Conservation (phyloP, 164 flowering plant genomes). For the Litsea cubeba region DNA sequence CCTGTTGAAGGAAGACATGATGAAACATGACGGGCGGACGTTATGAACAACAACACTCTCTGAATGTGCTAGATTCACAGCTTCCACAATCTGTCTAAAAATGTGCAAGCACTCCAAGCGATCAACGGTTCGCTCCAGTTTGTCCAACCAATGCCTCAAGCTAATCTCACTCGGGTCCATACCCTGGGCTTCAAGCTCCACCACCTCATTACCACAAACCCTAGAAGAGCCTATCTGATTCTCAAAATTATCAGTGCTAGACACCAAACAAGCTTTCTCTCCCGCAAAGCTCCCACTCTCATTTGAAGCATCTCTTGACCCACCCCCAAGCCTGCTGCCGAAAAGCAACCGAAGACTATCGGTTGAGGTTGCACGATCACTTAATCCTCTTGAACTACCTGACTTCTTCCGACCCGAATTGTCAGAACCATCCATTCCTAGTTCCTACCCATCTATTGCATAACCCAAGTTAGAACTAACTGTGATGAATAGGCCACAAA, state of each 20-base stretch:
- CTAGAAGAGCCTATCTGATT: conserved; percentile 41
- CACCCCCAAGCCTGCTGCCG: conserved; percentile 20
- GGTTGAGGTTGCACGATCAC: conserved; percentile 40
- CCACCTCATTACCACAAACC: conserved; percentile 38
- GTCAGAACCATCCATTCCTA: conserved; percentile 77
- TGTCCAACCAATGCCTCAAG: conserved; percentile 93
- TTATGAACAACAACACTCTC: conserved; percentile 82
- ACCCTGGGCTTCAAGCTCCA: conserved; percentile 20
- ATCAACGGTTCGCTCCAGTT: conserved; percentile 62
- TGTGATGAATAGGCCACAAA: background rate
- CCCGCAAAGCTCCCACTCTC: conserved; percentile 24
- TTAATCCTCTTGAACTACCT: conserved; percentile 54
- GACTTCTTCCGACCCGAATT: conserved; percentile 53
- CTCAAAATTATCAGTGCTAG: conserved; percentile 28
- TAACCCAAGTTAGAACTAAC: conserved; percentile 14
- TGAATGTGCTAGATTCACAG: conserved; percentile 78
- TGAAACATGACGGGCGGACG: conserved; percentile 91
- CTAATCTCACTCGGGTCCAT: conserved; percentile 66
- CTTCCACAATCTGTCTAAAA: conserved; percentile 82
- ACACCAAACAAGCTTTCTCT: conserved; percentile 22
- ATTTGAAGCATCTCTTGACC: conserved; percentile 32
- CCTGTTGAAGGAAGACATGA: conserved; percentile 85
- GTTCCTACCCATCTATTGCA: conserved; percentile 22
- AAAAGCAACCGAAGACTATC: conserved; percentile 32
- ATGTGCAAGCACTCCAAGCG: conserved; percentile 77